Percentiles rank a stretch among this genome's conserved stretches.
These are phyloP conservation scores for Saturnispora kantuleensis DNA, from an alignment of 805 yeast species.

Conservation along the genomic window DNA sequence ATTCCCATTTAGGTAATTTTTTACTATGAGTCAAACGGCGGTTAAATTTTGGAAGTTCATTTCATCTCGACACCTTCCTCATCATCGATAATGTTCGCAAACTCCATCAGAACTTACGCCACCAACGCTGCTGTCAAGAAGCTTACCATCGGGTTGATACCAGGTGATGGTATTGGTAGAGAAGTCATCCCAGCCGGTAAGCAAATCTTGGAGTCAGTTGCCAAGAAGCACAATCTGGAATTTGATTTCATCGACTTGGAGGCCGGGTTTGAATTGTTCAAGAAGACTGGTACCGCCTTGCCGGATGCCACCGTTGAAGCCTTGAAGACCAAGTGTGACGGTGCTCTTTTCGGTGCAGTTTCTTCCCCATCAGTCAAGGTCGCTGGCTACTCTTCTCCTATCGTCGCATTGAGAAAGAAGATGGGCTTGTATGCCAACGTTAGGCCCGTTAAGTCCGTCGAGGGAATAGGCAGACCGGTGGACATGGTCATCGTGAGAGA, in stretches of 20 bases:
- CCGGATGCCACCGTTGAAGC: constrained; percentile 85
- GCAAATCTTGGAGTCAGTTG: constrained; percentile 74
- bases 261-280: constrained; percentile 93
- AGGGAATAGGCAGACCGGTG: constrained; percentile 76
- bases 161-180: constrained; percentile 97
- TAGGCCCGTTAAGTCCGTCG: constrained; percentile 93
- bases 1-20: background rate
- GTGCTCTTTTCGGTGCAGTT: constrained; percentile 97
- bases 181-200: constrained; percentile 98
- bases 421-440: constrained; percentile 93
- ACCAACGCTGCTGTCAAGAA: constrained; percentile 32
- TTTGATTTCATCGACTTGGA: constrained; percentile 82
- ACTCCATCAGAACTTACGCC: constrained; percentile 24
- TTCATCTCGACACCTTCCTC: background rate
- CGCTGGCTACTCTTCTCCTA: constrained; percentile 95
- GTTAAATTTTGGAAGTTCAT: background rate
- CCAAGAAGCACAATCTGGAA: constrained; percentile 60
- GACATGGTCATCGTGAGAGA: constrained; percentile 98
- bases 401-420: constrained; percentile 95
- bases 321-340: constrained; percentile 78
- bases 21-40: no score
- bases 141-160: constrained; percentile 62
- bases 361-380: constrained; percentile 91
- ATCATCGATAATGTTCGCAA: constrained; percentile 7
- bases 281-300: constrained; percentile 89